Evolutionary conservation across 78 protist species (phyloP).

Genomic region (Protostelium mycophagum): DNA sequence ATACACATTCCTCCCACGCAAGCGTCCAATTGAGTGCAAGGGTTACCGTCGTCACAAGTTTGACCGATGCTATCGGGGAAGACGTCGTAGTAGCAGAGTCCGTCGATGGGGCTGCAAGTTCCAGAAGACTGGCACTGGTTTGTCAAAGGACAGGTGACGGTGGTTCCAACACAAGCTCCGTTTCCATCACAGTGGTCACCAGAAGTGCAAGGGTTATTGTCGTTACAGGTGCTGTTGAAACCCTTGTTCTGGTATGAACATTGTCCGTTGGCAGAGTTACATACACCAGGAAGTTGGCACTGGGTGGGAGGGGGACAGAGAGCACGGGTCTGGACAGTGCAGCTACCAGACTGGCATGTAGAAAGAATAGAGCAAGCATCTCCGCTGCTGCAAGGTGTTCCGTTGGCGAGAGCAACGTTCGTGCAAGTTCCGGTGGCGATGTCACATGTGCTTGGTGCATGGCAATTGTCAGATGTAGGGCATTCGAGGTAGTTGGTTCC

Average conservation of each 20-base stretch:
- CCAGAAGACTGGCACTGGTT: neutral
- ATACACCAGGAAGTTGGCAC: neutral
- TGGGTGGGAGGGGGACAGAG: neutral
- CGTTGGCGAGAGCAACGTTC: neutral
- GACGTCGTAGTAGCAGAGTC: neutral
- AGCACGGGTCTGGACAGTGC: neutral
- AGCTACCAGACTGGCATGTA: neutral
- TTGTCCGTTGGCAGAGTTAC: neutral
- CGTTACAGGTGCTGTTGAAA: neutral
- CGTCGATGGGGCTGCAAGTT: neutral
- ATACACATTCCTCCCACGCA: neutral
- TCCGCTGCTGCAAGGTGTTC: neutral
- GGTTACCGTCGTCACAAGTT: slow-evolving; percentile 5
- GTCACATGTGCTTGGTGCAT: neutral
- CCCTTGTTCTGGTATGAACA: neutral
- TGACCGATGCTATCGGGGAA: neutral
- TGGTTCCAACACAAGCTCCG: neutral
- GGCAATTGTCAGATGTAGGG: neutral
- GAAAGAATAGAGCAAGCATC: neutral
- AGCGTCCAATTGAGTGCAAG: slow-evolving; percentile 12
- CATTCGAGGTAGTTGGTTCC: neutral
- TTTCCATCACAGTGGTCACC: neutral
- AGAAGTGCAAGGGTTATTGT: slow-evolving; percentile 2
- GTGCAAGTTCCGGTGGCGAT: neutral
- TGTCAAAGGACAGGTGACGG: neutral